Evolutionary conservation across 495 filamentous ascomycete genomes (phyloP).

Genomic region (Trichoderma erinaceum): DNA sequence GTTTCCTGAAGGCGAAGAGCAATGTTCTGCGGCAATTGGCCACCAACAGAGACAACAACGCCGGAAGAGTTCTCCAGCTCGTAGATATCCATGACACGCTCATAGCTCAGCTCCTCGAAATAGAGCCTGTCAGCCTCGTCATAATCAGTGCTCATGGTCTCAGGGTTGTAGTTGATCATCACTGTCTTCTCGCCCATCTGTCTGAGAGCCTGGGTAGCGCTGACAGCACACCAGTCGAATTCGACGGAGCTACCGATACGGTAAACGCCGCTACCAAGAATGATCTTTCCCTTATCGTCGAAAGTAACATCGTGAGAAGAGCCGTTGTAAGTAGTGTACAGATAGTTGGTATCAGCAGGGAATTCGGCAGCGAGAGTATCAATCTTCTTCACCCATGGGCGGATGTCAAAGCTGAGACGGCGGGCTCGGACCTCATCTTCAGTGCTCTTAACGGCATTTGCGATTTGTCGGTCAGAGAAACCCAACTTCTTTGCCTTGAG

Average conservation of each 20-base stretch:
- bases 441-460: conserved; percentile 70
- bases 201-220: conserved; percentile 77
- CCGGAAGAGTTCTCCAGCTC: conserved; percentile 82
- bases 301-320: conserved; percentile 93
- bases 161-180: conserved; percentile 96
- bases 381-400: conserved; percentile 93
- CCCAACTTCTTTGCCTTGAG: conserved; percentile 92
- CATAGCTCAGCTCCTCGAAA: conserved; percentile 95
- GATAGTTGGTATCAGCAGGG: conserved; percentile 94
- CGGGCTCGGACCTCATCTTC: conserved; percentile 87
- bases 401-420: conserved; percentile 78
- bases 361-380: conserved; percentile 97
- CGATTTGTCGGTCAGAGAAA: conserved; percentile 95
- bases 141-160: conserved; percentile 85
- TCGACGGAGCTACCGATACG: conserved; percentile 95
- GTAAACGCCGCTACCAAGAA: conserved; percentile 92
- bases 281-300: conserved; percentile 83
- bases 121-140: conserved; percentile 93
- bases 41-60: conserved; percentile 92
- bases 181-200: conserved; percentile 95
- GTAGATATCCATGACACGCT: conserved; percentile 98
- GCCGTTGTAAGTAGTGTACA: conserved; percentile 98
- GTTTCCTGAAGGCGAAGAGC: conserved; percentile 90
- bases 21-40: conserved; percentile 95
- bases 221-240: conserved; percentile 98